These are phyloP conservation scores for Asterochloris erici DNA, from an alignment of 139 green algal genomes.

Conservation along the genomic window DNA sequence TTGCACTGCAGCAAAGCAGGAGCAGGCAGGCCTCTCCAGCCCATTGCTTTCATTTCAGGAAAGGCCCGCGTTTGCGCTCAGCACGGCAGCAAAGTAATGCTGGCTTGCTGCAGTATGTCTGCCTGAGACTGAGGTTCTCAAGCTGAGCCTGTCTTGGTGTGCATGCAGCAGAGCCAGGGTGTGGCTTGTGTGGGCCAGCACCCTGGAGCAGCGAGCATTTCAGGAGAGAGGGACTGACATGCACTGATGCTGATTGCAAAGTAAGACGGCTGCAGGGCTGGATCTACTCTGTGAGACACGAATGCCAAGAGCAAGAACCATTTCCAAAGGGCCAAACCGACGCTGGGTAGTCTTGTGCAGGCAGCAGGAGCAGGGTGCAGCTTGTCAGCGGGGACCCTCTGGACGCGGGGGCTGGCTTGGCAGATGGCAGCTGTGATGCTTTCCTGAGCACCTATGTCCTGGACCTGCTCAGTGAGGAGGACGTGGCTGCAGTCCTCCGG, in stretches of 20 bases:
- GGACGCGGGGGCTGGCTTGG: not conserved
- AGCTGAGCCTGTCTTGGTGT: no score
- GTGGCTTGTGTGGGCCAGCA: not conserved
- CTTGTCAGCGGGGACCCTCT: not conserved
- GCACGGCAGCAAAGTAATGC: no score
- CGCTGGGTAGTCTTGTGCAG: not conserved
- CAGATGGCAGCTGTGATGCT: not conserved
- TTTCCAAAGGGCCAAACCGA: not conserved
- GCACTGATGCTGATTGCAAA: not conserved
- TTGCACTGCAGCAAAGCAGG: not conserved
- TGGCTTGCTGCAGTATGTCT: no score
- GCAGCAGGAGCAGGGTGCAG: not conserved
- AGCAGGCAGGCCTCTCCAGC: not conserved
- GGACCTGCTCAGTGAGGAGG: conserved; percentile 9
- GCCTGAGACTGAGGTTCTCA: no score
- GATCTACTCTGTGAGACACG: not conserved
- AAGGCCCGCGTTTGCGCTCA: no score
- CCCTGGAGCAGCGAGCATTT: not conserved
- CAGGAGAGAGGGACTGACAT: not conserved
- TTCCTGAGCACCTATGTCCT: conserved; percentile 19
- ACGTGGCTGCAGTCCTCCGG: not conserved
- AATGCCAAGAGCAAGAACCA: not conserved
- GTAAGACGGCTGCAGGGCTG: not conserved
- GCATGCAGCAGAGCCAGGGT: not conserved
- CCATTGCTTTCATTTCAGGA: not conserved